Base-by-base conservation (phyloP, 148 eudicot species). In the Arbutus unedo region DNA sequence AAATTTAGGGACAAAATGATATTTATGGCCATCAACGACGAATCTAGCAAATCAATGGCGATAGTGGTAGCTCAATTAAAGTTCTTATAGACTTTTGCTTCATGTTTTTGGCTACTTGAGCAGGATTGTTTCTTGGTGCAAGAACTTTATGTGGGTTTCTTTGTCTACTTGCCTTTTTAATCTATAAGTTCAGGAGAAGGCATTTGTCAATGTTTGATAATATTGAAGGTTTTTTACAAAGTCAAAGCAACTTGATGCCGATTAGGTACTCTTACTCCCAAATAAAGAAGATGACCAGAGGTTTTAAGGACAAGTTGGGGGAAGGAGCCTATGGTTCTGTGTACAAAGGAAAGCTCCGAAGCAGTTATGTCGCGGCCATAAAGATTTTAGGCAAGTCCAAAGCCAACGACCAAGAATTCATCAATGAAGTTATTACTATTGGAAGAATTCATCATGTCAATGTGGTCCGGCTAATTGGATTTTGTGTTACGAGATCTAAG, bases 391-490 rank as follows among this genome's bases (percentile, higher is more conserved):
- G 31, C 8, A 79, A 72, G 53, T 25, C 77, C 16, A 71, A 7
- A 19, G 78, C 72, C 1, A 47, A 68, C 4, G 85, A 66, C 3
- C 62, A 83, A 6, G 82, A 83, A 8, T 83, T 83, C 76, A 78
- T 79, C 55, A 83, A 70, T 72, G 82, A 83, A 71, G 81, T 83
- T 16, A 71, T 72, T 9, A 83, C 85, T 1, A 79, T 83, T 25
- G 85, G 82, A 48, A 83, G 73, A 23, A 78, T 83, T 57, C 85
- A 83, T 16, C 82, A 83, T 14, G 78, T 72, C 10, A 83, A 83
- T 45, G 78, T 83, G 16, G 85, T 79, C 6, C 67, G 15, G 3
- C 72, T 72, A 0, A 49, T 83, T 16, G 82, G 82, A 45, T 83
- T 31, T 78, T 83, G 85, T 67, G 73, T 72, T 5, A 43, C 79